Evolutionary conservation across 371 early-diverging fungal genomes (phyloP), one percentile per base, ranked within the genome.

Genomic region (Apophysomyces trapeziformis): DNA sequence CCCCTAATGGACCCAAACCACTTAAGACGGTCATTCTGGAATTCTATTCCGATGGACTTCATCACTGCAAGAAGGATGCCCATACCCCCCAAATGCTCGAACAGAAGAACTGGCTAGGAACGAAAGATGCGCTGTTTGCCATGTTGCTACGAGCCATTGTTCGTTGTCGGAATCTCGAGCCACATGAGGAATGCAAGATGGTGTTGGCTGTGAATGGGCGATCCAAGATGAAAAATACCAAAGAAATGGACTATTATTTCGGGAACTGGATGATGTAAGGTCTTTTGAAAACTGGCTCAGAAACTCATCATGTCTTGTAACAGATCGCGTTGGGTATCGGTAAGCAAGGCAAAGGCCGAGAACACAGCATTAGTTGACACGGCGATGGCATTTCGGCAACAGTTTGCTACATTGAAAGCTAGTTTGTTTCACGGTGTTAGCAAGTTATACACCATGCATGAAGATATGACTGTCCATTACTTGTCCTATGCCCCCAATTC

Each of bases 191-290:
- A 43, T 65, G 74, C 13, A 69, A 68, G 21, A 68, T 73, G 72
- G 61, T 72, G 4, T 47, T 72, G 45, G 68, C 72, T 7, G 68
- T 79, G 9, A 79, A 79, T 58, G 79, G 79, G 7, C 70, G 79
- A 0, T 63, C 76, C 0, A 75, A 63, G 36, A 75, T 74, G 72
- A 69, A 60, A 21, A 67, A 68, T 18, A 35, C 56, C 7, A 75
- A 72, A 59, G 69, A 70, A 1, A 70, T 79, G 58, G 72, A 76
- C 14, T 62, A 66, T 35, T 79, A 79, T 43, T 79, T 79, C 68
- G 79, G 79, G 1, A 79, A 79, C 56, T 79, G 76, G 76, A 79
- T 75, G 73, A 47, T 79, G 76, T 68, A 73, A 66, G 70, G 2
- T 2, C 3, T 2, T 26, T 26, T 26, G 32, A 26, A 26, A 26